A percentile compares a stretch with the other conserved stretches of the same genome.
Conservation (phyloP, 164 flowering plant genomes). For the Stephania japonica region DNA sequence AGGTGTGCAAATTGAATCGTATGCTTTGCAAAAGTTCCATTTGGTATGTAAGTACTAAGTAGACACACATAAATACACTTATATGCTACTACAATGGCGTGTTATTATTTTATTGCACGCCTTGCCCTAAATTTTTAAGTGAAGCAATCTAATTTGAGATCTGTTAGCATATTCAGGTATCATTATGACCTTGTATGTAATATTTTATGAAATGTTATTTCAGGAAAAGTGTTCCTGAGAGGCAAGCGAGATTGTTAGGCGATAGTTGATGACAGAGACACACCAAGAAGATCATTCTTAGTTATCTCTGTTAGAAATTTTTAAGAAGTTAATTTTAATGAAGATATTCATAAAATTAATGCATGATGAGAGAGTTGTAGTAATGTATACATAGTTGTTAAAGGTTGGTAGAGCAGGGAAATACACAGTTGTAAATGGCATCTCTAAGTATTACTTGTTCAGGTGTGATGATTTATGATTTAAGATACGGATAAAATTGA, state of each 20-base stretch:
- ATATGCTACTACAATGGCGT: neutral
- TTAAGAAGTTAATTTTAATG: neutral
- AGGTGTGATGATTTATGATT: no score
- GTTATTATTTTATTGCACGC: neutral
- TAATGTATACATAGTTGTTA: neutral
- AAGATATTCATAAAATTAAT: no score
- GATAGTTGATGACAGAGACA: neutral
- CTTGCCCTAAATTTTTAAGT: neutral
- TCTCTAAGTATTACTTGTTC: no score
- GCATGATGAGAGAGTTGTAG: neutral
- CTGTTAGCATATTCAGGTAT: neutral
- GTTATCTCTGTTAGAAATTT: neutral
- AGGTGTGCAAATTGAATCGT: slow-evolving; percentile 37
- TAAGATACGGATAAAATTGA: no score
- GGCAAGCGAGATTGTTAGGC: neutral
- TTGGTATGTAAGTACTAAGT: neutral
- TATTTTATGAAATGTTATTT: neutral
- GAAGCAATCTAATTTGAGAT: neutral
- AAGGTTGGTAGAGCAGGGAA: no score
- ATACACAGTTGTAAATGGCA: no score
- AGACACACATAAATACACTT: neutral
- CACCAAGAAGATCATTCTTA: neutral
- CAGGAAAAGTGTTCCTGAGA: neutral
- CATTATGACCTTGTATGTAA: neutral
- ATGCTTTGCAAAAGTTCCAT: neutral